Percentiles rank a stretch among this genome's conserved stretches.
Conservation (phyloP, 2,329 filamentous ascomycete species). For the Hymenoscyphus albidus region DNA sequence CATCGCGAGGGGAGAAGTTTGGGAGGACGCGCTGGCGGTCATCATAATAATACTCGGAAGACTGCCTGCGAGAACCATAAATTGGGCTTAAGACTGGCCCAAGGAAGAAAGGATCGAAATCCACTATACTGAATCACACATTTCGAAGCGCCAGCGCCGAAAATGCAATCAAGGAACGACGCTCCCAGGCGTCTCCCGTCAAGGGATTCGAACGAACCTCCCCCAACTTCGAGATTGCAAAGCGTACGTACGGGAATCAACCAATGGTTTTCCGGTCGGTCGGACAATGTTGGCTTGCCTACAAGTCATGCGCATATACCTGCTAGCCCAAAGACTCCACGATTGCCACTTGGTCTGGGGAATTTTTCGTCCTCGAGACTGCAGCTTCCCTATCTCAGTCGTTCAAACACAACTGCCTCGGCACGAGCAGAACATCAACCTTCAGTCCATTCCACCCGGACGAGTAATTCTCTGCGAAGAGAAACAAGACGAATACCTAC, state of each 20-base stretch:
- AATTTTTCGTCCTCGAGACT: conserved; percentile 41
- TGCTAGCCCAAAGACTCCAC: conserved; percentile 47
- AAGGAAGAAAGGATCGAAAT: conserved; percentile 15
- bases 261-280: conserved; percentile 29
- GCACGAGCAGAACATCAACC: conserved; percentile 21
- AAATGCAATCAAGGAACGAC: conserved; percentile 24
- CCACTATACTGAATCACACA: conserved; percentile 12
- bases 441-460: conserved; percentile 17
- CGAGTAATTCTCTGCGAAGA: conserved; percentile 11
- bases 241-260: conserved; percentile 27
- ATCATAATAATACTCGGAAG: conserved; percentile 16
- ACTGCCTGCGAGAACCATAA: conserved; percentile 15
- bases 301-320: conserved; percentile 19
- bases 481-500: conserved; percentile 6
- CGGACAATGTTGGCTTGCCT: conserved; percentile 20
- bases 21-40: conserved; percentile 25
- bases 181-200: conserved; percentile 19
- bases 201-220: conserved; percentile 7
- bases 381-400: conserved; percentile 41
- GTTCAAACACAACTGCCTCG: conserved; percentile 40
- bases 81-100: conserved; percentile 13
- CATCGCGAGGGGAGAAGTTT: conserved; percentile 13
- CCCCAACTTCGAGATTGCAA: conserved; percentile 25
- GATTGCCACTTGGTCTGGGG: conserved; percentile 38
- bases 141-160: conserved; percentile 13